Evolutionary conservation across 257 asterid genomes (phyloP).

Genomic region (Primulina huaijiensis): DNA sequence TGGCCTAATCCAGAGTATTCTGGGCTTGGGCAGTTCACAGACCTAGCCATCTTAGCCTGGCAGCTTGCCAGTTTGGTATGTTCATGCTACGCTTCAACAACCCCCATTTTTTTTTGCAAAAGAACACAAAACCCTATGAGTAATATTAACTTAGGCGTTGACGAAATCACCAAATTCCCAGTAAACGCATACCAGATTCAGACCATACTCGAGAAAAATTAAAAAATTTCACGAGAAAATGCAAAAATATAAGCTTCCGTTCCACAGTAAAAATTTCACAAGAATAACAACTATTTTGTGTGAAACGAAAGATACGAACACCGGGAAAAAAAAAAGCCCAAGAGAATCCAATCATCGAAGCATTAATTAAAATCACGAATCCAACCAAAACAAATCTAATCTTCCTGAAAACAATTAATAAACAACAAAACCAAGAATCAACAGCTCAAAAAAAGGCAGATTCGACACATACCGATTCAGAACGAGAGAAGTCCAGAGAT

Average conservation of each 20-base stretch:
- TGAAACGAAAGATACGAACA: not conserved
- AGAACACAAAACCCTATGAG: not conserved
- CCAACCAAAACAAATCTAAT: not conserved
- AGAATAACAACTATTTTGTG: not conserved
- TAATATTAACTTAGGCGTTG: not conserved
- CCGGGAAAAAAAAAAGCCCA: not conserved
- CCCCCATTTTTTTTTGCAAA: no score
- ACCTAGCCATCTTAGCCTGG: not conserved
- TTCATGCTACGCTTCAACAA: no score
- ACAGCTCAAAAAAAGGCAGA: not conserved
- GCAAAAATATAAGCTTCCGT: not conserved
- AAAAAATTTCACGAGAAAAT: not conserved
- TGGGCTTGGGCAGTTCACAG: not conserved
- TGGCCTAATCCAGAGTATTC: not conserved
- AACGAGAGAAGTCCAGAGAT: slow-evolving; percentile 35
- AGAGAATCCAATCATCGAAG: no score
- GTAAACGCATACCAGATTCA: not conserved
- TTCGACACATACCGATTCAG: slow-evolving; percentile 38
- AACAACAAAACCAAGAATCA: not conserved
- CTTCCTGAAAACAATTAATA: not conserved
- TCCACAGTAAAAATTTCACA: not conserved
- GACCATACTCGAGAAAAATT: not conserved
- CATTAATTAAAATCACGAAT: not conserved
- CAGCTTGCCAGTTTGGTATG: not conserved
- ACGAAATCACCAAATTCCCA: not conserved